Evolutionary conservation across 108 stramenopile genomes (phyloP).

Genomic region (Epipyxis sp.): DNA sequence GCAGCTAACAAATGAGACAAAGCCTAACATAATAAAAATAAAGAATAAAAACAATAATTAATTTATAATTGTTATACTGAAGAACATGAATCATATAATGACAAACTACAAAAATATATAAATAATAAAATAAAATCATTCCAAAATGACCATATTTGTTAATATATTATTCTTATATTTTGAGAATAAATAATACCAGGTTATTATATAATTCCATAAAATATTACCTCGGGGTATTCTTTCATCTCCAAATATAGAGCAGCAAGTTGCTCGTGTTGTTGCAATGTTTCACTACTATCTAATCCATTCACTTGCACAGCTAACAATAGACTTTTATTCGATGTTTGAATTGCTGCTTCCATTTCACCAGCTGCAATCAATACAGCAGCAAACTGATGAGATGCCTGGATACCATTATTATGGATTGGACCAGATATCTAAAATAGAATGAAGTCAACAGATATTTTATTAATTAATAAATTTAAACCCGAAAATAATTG

Average conservation of each 20-base stretch:
- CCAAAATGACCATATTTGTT: no score
- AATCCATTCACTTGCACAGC: conserved; percentile 26
- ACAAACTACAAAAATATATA: no score
- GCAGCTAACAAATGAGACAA: neutral
- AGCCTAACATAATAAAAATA: no score
- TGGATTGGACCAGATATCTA: conserved; percentile 12
- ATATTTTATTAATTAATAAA: neutral
- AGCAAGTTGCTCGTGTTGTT: conserved; percentile 12
- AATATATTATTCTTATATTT: no score
- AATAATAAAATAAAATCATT: no score
- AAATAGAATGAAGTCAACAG: neutral
- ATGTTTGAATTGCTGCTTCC: neutral
- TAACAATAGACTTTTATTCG: neutral
- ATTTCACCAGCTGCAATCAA: neutral
- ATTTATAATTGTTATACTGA: no score
- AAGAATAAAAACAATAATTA: no score
- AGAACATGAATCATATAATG: no score
- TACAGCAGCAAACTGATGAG: conserved; percentile 4
- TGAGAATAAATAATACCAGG: no score
- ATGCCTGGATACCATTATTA: conserved; percentile 1
- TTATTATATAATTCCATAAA: no score
- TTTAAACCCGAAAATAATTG: neutral
- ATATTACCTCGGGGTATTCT: no score
- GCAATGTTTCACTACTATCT: conserved; percentile 20
- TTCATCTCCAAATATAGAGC: neutral